Conservation (phyloP, 2,329 filamentous ascomycete species). For the Aspergillus felis region DNA sequence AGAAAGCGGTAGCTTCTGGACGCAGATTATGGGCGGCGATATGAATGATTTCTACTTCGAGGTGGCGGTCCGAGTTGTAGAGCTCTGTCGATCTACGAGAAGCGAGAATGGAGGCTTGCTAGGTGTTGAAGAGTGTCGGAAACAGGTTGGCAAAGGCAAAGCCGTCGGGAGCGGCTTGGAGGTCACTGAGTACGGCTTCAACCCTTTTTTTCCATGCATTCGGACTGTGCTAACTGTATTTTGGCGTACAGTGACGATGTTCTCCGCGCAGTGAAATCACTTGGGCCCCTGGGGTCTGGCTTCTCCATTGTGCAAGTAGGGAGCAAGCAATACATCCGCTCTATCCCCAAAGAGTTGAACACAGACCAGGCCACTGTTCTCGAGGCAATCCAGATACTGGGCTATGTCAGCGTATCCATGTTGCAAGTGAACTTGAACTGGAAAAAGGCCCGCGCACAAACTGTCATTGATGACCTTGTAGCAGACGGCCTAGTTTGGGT, state of each 20-base stretch:
- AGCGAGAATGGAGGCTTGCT: constrained; percentile 91
- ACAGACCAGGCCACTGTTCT: constrained; percentile 89
- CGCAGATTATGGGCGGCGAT: constrained; percentile 81
- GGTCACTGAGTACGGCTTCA: constrained; percentile 66
- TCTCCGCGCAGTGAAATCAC: constrained; percentile 77
- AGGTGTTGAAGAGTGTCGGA: constrained; percentile 73
- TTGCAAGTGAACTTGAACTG: constrained; percentile 80
- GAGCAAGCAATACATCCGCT: constrained; percentile 80
- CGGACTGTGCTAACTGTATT: not conserved
- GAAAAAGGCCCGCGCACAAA: constrained; percentile 79
- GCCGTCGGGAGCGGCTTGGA: constrained; percentile 72
- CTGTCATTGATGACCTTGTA: constrained; percentile 84
- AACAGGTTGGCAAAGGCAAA: constrained; percentile 67
- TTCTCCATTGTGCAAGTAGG: constrained; percentile 84
- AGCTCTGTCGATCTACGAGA: constrained; percentile 81
- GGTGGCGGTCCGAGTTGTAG: constrained; percentile 90
- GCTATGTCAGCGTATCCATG: constrained; percentile 88
- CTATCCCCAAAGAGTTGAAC: constrained; percentile 91
- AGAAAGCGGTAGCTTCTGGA: constrained; percentile 72
- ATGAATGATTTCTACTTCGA: constrained; percentile 99
- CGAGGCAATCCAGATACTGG: constrained; percentile 83
- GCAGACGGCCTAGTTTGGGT: constrained; percentile 91
- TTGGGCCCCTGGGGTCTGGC: constrained; percentile 81
- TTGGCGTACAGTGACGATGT: constrained; percentile 68
- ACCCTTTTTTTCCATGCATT: not conserved